Percentiles rank a stretch among this genome's conserved stretches.
Evolutionary conservation across 371 early-diverging fungal species (phyloP).

Genomic region (Zancudomyces culisetae): DNA sequence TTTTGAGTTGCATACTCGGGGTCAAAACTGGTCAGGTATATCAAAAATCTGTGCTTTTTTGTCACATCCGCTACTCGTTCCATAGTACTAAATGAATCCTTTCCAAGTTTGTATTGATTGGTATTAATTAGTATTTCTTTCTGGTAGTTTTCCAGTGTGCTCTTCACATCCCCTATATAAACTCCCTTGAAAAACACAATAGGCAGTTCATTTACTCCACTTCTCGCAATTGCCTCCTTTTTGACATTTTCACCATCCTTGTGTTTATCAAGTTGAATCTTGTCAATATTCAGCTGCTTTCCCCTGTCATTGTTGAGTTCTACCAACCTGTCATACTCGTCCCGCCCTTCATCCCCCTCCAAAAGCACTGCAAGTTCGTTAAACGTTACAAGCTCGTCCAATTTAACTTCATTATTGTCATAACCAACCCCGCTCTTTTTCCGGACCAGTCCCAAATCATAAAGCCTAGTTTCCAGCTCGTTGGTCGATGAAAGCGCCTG

Average conservation of each 20-base stretch:
- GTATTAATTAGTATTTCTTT: not conserved
- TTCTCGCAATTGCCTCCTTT: not conserved
- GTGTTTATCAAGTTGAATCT: not conserved
- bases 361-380: not conserved
- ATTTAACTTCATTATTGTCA: not conserved
- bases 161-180: not conserved
- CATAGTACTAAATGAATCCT: not conserved
- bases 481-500: not conserved
- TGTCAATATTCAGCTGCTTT: not conserved
- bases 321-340: not conserved
- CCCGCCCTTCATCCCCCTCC: not conserved
- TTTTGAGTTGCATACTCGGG: not conserved
- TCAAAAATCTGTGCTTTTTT: not conserved
- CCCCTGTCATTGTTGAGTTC: not conserved
- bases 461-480: not conserved
- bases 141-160: not conserved
- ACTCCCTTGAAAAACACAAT: not conserved
- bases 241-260: not conserved
- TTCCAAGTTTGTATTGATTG: not conserved
- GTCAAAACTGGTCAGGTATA: not conserved
- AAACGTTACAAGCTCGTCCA: not conserved
- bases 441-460: not conserved
- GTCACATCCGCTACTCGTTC: not conserved
- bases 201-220: not conserved
- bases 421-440: not conserved